Conservation (phyloP, 495 filamentous ascomycete genomes). For the Penicillium soppii region DNA sequence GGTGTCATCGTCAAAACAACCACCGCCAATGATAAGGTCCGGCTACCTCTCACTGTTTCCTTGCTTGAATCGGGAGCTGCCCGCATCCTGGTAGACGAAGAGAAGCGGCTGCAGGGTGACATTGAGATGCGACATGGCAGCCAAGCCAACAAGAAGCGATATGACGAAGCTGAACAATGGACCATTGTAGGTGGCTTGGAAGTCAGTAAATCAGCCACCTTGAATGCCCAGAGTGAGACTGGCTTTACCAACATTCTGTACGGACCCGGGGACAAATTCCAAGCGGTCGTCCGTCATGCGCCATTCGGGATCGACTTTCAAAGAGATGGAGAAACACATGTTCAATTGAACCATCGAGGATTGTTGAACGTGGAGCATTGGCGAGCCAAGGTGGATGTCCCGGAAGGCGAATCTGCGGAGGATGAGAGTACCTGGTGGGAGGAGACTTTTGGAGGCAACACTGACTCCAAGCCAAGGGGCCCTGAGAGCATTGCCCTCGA, state of each 20-base stretch:
- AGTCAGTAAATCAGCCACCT: constrained; percentile 62
- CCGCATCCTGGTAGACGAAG: constrained; percentile 85
- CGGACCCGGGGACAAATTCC: constrained; percentile 70
- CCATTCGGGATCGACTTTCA: constrained; percentile 87
- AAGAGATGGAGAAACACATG: constrained; percentile 75
- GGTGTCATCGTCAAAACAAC: constrained; percentile 77
- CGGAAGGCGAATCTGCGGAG: constrained; percentile 46
- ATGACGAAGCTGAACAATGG: constrained; percentile 89
- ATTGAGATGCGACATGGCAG: constrained; percentile 85
- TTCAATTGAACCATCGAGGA: constrained; percentile 84
- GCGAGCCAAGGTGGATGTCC: constrained; percentile 79
- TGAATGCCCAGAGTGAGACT: constrained; percentile 55
- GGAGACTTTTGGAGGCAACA: constrained; percentile 89
- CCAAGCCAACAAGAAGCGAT: constrained; percentile 83
- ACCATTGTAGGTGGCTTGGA: constrained; percentile 77
- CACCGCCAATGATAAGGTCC: constrained; percentile 61
- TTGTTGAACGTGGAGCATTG: constrained; percentile 93
- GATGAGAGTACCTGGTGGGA: constrained; percentile 98
- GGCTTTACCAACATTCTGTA: constrained; percentile 75
- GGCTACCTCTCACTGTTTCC: constrained; percentile 78
- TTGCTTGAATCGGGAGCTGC: constrained; percentile 88
- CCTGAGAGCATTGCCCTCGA: constrained; percentile 91
- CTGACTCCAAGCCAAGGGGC: constrained; percentile 84
- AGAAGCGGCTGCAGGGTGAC: constrained; percentile 81
- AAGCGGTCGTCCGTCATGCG: constrained; percentile 76